These are phyloP conservation scores for Chalciporus piperatus DNA, from an alignment of 768 basidiomycete genomes.

Conservation along the genomic window DNA sequence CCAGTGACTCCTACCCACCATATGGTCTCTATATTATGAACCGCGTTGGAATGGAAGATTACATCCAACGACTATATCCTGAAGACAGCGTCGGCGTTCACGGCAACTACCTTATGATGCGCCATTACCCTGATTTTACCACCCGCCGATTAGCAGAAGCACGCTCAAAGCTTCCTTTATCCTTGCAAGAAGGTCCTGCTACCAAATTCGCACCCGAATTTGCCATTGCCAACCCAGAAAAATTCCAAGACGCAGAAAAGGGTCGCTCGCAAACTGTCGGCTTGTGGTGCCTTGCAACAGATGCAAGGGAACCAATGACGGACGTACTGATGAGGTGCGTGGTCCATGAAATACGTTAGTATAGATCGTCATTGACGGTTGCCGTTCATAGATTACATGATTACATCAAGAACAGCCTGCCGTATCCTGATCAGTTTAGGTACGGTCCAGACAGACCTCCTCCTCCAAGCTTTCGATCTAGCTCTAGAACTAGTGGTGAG, in stretches of 20 bases:
- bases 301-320: conserved; percentile 67
- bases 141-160: conserved; percentile 40
- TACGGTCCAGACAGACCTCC: conserved; percentile 68
- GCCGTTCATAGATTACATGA: conserved; percentile 49
- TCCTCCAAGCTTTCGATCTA: conserved; percentile 47
- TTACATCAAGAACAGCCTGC: conserved; percentile 60
- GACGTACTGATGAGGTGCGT: conserved; percentile 67
- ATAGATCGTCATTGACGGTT: not conserved
- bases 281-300: conserved; percentile 72
- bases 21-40: conserved; percentile 87
- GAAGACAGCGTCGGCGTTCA: conserved; percentile 67
- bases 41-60: conserved; percentile 76
- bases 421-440: conserved; percentile 70
- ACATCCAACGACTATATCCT: conserved; percentile 69
- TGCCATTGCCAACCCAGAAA: conserved; percentile 40
- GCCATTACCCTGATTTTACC: conserved; percentile 71
- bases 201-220: conserved; percentile 54
- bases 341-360: not conserved
- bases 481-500: conserved; percentile 30
- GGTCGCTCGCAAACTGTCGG: conserved; percentile 60
- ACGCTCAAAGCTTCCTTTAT: conserved; percentile 25
- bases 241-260: conserved; percentile 47
- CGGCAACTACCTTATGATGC: conserved; percentile 69
- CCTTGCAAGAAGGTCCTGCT: conserved; percentile 28
- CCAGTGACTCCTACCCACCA: conserved; percentile 71